Evolutionary conservation across 2,329 filamentous ascomycete species (phyloP), one percentile per base, ranked within the genome.

Genomic region (Xylariomycetidae sp.): DNA sequence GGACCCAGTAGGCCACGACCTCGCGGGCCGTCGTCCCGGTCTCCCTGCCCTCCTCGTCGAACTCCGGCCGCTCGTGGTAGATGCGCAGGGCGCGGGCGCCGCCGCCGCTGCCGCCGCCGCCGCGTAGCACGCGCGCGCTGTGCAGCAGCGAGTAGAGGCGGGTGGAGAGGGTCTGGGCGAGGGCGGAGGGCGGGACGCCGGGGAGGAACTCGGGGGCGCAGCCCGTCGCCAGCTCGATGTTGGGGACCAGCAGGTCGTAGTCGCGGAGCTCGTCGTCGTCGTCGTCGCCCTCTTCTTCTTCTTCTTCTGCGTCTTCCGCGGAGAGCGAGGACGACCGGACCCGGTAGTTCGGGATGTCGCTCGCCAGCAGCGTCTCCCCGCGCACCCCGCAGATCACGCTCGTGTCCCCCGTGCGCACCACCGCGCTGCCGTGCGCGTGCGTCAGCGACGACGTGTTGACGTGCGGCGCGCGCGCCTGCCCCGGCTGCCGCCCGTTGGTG

Each of bases 331-430:
- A 51, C 40, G 51, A 47, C 38, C 48, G 63, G 59, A 76, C 49
- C 42, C 81, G 65, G 60, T 71, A 82, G 48, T 76, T 79, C 29
- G 81, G 80, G 38, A 93, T 85, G 54, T 86, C 79, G 31, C 74
- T 72, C 3, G 83, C 80, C 29, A 80, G 70, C 17, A 98, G 68
- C 6, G 94, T 80, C 63, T 98, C 92, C 32, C 74, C 89, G 27
- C 90, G 79, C 14, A 98, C 79, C 37, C 90, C 92, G 56, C 89
- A 95, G 23, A 98, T 89, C n/a, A 89, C 86, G 1, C 87, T 88
- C 1, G 90, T 96, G 58, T 93, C 86, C 29, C 92, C 92, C 32
- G 85, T 69, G 22, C 92, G 78, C 31, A 96, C 84, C 0, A 96
- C 82, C 1, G 90, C 83, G 50, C 86, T 93, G 32, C 92, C 92